Evolutionary conservation across 441 rosid genomes (phyloP).

Genomic region (Bruguiera hainesii): DNA sequence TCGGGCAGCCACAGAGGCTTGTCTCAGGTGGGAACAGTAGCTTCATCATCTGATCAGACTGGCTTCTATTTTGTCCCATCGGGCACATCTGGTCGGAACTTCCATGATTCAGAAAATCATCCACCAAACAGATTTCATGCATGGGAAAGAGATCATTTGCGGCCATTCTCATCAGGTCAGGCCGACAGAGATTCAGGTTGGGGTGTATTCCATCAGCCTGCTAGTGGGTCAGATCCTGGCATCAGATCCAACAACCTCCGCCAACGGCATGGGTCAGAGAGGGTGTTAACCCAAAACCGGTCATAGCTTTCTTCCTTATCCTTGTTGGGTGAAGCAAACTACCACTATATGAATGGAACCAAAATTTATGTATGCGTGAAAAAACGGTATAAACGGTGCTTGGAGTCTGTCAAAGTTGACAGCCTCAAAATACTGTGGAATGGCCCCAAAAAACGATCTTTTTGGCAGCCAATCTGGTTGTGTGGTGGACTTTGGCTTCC

Average conservation of each 20-base stretch:
- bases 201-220: conserved; percentile 53
- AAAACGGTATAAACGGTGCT: conserved; percentile 28
- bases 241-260: conserved; percentile 54
- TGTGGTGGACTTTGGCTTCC: conserved; percentile 46
- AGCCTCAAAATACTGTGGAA: conserved; percentile 35
- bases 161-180: conserved; percentile 52
- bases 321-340: conserved; percentile 37
- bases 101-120: conserved; percentile 55
- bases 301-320: conserved; percentile 28
- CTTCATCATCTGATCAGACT: conserved; percentile 73
- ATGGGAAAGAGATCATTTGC: conserved; percentile 79
- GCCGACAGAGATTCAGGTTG: conserved; percentile 67
- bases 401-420: conserved; percentile 28
- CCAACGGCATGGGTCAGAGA: conserved; percentile 73
- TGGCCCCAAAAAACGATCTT: conserved; percentile 36
- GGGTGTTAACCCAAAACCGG: conserved; percentile 60
- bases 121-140: conserved; percentile 39
- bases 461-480: conserved; percentile 33
- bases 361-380: conserved; percentile 43
- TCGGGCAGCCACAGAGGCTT: conserved; percentile 53
- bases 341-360: conserved; percentile 28
- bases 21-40: conserved; percentile 51
- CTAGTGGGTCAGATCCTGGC: conserved; percentile 41
- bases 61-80: conserved; percentile 70
- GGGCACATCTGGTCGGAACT: conserved; percentile 44